Percentiles rank a stretch among this genome's conserved stretches.
Evolutionary conservation across 2,329 filamentous ascomycete genomes (phyloP).

Genomic region (Tolypocladium inflatum): DNA sequence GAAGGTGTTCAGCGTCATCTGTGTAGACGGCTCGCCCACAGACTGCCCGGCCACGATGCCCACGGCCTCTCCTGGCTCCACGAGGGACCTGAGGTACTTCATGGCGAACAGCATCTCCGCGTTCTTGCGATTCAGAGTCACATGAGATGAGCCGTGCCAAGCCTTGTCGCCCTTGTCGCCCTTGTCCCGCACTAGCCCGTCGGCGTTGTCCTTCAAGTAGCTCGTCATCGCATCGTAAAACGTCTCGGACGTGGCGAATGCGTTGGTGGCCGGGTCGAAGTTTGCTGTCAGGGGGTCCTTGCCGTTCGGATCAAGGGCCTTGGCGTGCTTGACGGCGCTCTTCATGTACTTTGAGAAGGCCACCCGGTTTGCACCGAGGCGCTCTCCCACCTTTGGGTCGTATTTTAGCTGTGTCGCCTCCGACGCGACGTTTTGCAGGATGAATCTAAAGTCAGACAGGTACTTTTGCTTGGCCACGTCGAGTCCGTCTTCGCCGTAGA

Average conservation of each 20-base stretch:
- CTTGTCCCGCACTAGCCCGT: conserved; percentile 44
- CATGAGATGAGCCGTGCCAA: conserved; percentile 16
- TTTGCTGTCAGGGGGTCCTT: conserved; percentile 68
- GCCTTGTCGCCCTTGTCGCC: conserved; percentile 30
- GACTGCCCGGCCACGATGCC: conserved; percentile 96
- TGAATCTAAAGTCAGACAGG: conserved; percentile 80
- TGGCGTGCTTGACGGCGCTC: conserved; percentile 65
- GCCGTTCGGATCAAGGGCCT: conserved; percentile 42
- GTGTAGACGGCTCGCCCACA: conserved; percentile 91
- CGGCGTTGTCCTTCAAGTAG: conserved; percentile 71
- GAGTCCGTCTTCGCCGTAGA: conserved; percentile 93
- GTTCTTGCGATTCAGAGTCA: conserved; percentile 53
- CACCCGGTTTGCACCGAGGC: conserved; percentile 41
- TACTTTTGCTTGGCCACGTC: conserved; percentile 94
- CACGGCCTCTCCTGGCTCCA: conserved; percentile 92
- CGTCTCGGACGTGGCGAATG: conserved; percentile 81
- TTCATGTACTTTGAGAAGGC: conserved; percentile 71
- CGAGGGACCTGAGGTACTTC: conserved; percentile 85
- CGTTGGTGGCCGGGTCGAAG: conserved; percentile 67
- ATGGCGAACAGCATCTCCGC: conserved; percentile 80
- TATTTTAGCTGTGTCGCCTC: conserved; percentile 70
- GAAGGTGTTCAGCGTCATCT: conserved; percentile 99
- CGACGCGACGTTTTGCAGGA: conserved; percentile 76
- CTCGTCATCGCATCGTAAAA: conserved; percentile 65
- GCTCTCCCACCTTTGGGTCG: conserved; percentile 35